Base-by-base conservation (phyloP, 2,329 filamentous ascomycete genomes). In the Pseudofabraea citricarpa region DNA sequence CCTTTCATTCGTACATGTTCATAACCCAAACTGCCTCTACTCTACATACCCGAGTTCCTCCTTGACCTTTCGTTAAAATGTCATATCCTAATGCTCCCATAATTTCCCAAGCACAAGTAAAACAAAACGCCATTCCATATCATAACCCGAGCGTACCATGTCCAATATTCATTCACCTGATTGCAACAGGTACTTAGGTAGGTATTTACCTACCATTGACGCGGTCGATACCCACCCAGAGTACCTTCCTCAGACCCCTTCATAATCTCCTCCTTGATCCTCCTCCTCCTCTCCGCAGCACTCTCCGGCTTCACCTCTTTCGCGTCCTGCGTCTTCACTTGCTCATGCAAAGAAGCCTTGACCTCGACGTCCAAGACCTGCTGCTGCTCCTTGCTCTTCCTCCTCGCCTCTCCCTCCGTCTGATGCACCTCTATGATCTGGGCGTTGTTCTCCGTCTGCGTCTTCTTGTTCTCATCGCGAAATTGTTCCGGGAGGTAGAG, bases 191-290 rank as follows among this genome's bases (percentile, higher is more conserved):
- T n/a, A n/a, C n/a, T n/a, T n/a, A n/a, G n/a, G n/a, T n/a, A n/a
- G n/a, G n/a, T n/a, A n/a, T n/a, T 5, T 15, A 19, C n/a, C 45
- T 35, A 81, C 68, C 72, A 78, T 49, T 79, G 61, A 38, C 78
- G 64, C 36, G 77, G 69, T 54, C 78, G 75, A 53, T 79, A 79
- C 47, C 74, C 19, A 70, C 64, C 52, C 29, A 53, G 51, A 8
- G 43, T 12, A 65, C 73, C 57, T 64, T 63, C 56, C 69, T 70
- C 58, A 61, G 63, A 47, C 15, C 50, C 52, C 13, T 50, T 49
- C 26, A 60, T 29, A 15, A 82, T 71, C 53, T 81, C 77, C 48
- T 77, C 72, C 56, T 77, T 79, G 56, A 81, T 83, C 51, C 71
- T 65, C 57, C 67, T 67, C 53, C 79, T 68, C 53, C 79, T 70